Evolutionary conservation across 176 grass and related monocot genomes (phyloP), one percentile per base, ranked within the genome.

Genomic region (Luzula sylvatica): DNA sequence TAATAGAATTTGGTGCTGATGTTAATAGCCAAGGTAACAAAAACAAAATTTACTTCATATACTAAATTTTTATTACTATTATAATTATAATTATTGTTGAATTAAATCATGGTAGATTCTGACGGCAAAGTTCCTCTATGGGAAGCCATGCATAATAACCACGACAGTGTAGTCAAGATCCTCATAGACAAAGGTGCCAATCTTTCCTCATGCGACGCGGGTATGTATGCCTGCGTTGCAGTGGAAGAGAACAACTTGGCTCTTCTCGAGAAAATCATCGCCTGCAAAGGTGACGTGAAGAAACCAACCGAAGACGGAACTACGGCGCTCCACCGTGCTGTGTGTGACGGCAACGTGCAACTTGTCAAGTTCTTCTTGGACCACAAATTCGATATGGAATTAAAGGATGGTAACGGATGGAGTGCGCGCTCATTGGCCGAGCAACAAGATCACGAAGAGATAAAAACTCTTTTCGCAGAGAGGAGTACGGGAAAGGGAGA

Each of bases 91-190:
- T n/a, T n/a, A n/a, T n/a, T n/a, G n/a, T n/a, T n/a, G n/a, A n/a
- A n/a, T n/a, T n/a, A n/a, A n/a, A n/a, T n/a, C n/a, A n/a, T 44
- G 2, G 20, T 75, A 98, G 92, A 98, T 55, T 70, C 59, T 0
- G 81, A 86, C 26, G 92, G 85, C 71, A 98, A 69, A 12, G 85
- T 86, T 46, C 92, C 92, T 0, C 57, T 98, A 27, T 85, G 92
- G 85, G 92, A 90, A 61, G 92, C 92, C 53, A 9, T 90, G 23
- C 68, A 68, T 73, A 74, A 59, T 7, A 82, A 66, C 43, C 81
- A 90, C n/a, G 61, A 77, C 6, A n/a, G 46, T 23, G 85, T 90
- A 26, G 65, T 65, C 16, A 55, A 86, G n/a, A 12, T 83, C 21
- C 66, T 98, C 24, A 49, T 66, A 7, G n/a, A 77, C 5, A 67